Conservation (phyloP, 257 asterid species). For the Penstemon newberryi region DNA sequence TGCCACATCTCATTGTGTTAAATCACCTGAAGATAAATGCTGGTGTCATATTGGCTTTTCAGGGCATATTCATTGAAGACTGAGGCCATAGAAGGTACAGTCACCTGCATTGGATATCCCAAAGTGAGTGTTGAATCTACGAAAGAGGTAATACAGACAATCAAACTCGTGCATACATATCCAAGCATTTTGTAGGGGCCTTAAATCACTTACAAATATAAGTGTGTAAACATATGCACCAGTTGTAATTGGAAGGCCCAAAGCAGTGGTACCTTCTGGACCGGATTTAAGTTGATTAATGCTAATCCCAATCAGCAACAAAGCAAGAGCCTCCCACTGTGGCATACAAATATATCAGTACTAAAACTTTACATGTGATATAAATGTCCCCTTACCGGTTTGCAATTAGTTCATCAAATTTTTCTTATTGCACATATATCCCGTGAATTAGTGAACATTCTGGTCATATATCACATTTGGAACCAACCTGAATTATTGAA, state of each 20-base stretch:
- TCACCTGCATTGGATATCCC: slow-evolving; percentile 57
- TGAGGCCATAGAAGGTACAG: slow-evolving; percentile 97
- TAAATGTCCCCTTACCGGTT: slow-evolving; percentile 21
- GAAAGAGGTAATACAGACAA: slow-evolving; percentile 8
- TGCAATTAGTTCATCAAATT: slow-evolving; percentile 22
- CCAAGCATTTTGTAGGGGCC: slow-evolving; percentile 19
- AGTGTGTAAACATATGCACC: slow-evolving; percentile 79
- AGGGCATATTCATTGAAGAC: slow-evolving; percentile 96
- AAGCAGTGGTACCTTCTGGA: slow-evolving; percentile 76
- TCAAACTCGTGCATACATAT: slow-evolving; percentile 21
- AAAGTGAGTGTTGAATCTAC: slow-evolving; percentile 19
- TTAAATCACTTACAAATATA: slow-evolving; percentile 79
- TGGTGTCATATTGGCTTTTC: slow-evolving; percentile 96
- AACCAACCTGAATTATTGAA: slow-evolving; percentile 90
- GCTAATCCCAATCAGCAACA: slow-evolving; percentile 93
- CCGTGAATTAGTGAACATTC: not conserved
- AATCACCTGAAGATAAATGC: slow-evolving; percentile 96
- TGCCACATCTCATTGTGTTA: slow-evolving; percentile 1
- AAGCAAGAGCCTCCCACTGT: slow-evolving; percentile 99
- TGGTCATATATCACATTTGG: slow-evolving; percentile 1
- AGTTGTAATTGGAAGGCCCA: slow-evolving; percentile 88
- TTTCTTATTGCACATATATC: not conserved
- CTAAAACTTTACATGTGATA: slow-evolving; percentile 22
- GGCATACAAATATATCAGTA: slow-evolving; percentile 20
- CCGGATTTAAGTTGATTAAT: slow-evolving; percentile 88